Conservation (phyloP, 768 basidiomycete genomes). For the Xerocomellus intermedius region DNA sequence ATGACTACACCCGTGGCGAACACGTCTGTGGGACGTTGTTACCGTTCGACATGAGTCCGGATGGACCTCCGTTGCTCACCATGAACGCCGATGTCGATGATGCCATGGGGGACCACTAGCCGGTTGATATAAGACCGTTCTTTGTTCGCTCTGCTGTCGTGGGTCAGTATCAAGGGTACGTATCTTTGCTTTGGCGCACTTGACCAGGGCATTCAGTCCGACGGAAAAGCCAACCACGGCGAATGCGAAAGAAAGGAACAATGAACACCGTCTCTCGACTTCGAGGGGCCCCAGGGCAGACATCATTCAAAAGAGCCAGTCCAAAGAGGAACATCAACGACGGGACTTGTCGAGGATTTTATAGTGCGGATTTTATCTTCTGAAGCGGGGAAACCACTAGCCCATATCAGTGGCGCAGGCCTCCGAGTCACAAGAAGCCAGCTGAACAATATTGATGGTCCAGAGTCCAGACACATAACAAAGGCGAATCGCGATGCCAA, state of each 20-base stretch:
- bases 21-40: conserved; percentile 34
- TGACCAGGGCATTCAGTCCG: conserved; percentile 22
- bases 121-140: conserved; percentile 12
- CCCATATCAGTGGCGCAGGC: not conserved
- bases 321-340: not conserved
- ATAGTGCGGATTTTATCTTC: conserved; percentile 2
- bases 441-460: too few relatives aligned
- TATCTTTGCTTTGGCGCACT: conserved; percentile 5
- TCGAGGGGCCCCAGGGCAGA: not conserved
- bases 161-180: not conserved
- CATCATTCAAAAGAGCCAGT: conserved; percentile 1
- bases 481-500: not conserved
- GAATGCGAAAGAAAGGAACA: conserved; percentile 34
- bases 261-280: conserved; percentile 18
- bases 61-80: conserved; percentile 5
- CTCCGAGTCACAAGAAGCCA: not conserved
- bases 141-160: conserved; percentile 11
- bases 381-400: not conserved
- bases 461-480: not conserved
- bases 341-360: not conserved
- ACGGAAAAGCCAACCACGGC: conserved; percentile 20
- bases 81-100: conserved; percentile 9
- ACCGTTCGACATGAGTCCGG: not conserved
- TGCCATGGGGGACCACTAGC: conserved; percentile 3
- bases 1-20: conserved; percentile 38